Evolutionary conservation across 1,284 basidiomycete species (phyloP), one percentile per base, ranked within the genome.

Genomic region (Cryptococcus floricola): DNA sequence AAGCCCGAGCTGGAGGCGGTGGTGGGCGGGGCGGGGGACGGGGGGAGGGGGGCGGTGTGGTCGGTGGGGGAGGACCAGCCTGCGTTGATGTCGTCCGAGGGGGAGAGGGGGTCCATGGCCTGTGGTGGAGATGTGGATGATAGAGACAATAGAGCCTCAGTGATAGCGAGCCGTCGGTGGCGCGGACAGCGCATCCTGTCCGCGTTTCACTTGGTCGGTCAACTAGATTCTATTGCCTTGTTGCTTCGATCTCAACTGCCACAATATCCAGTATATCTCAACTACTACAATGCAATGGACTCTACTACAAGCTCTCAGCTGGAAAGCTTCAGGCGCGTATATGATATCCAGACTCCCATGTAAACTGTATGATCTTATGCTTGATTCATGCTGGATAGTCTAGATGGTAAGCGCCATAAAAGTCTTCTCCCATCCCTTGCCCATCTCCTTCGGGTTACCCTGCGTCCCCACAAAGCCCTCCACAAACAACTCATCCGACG

Each of bases 401-500:
- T 56, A 59, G 34, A 39, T 31, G 19, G 61, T 55, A 38, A 62
- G 48, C 41, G 55, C 49, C 43, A 50, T 45, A n/a, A 48, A 49
- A 18, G 50, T 57, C 34, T 58, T 52, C 34, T 39, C 46, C 31
- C 59, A 39, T n/a, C 58, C 59, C 48, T 56, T 56, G 10, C 38
- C 48, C 28, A 65, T 39, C 53, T 63, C 59, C 25, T 45, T 38
- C 2, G 72, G 71, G 60, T 77, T 77, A n/a, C 75, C 76, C 18
- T 57, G 61, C 10, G 67, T 59, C 48, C 68, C 66, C 5, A 63
- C 58, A 54, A 68, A 71, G 38, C 67, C 68, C 50, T 66, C 61
- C 47, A 77, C 56, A 61, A 77, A 75, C 25, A 71, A 52, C 54
- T 77, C 75, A 60, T 79, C 77, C 39, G 48, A 52, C 5, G 19